Evolutionary conservation across 2,329 filamentous ascomycete genomes (phyloP).

Genomic region (Chalaropsis thielavioides): DNA sequence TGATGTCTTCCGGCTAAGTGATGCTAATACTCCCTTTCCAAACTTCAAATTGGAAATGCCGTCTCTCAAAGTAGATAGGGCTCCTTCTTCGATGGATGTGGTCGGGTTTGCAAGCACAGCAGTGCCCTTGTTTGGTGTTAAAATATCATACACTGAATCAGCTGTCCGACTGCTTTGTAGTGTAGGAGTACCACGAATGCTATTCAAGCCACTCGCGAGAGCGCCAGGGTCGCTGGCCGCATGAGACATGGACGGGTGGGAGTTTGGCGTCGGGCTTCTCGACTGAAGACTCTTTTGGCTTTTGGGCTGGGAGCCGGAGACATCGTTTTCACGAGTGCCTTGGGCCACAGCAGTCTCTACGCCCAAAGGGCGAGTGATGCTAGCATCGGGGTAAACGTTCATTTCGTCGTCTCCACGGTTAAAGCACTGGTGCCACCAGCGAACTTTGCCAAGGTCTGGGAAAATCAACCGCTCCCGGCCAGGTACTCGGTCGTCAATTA

Average conservation of each 20-base stretch:
- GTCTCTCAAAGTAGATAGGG: conserved; percentile 33
- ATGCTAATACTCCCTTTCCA: conserved; percentile 30
- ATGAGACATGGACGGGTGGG: conserved; percentile 22
- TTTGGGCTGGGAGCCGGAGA: conserved; percentile 28
- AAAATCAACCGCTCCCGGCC: conserved; percentile 75
- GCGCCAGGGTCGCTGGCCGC: conserved; percentile 21
- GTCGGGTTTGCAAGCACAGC: conserved; percentile 17
- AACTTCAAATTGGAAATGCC: conserved; percentile 35
- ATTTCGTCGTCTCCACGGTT: conserved; percentile 81
- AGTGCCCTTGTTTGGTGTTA: conserved; percentile 29
- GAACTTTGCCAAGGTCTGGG: conserved; percentile 59
- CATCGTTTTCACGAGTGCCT: background rate
- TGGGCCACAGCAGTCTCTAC: background rate
- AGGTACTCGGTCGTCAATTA: conserved; percentile 62
- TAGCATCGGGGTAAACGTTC: conserved; percentile 53
- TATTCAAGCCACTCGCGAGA: background rate
- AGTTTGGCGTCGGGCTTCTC: conserved; percentile 11
- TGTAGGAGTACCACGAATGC: background rate
- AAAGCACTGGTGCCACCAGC: conserved; percentile 89
- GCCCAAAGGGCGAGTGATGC: conserved; percentile 1
- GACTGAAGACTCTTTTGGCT: background rate
- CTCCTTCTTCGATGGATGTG: background rate
- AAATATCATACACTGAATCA: conserved; percentile 41
- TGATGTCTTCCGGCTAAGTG: background rate
- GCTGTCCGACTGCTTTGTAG: conserved; percentile 22